Percentiles rank a stretch among this genome's conserved stretches.
phyloP scores from a whole-genome alignment of 352 stramenopile species.

The Blastocystis sp. region DNA sequence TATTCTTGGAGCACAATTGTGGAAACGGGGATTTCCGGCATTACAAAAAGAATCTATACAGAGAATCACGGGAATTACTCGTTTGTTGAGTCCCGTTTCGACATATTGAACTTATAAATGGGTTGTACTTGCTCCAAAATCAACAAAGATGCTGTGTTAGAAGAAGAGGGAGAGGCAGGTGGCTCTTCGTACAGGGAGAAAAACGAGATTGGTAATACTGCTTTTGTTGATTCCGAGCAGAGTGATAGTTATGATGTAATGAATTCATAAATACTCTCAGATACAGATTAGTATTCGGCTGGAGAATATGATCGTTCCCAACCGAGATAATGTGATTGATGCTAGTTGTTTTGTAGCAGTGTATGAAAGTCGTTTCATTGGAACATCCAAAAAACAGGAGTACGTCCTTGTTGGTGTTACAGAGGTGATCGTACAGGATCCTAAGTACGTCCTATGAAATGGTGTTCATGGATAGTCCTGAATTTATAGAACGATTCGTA shows the following conservation, averaged over 20 bases:
- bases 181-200: background rate
- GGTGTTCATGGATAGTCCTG: background rate
- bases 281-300: constrained; percentile 22
- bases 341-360: constrained; percentile 34
- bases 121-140: constrained; percentile 52
- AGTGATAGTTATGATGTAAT: constrained; percentile 22
- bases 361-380: constrained; percentile 20
- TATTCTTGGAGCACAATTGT: background rate
- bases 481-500: constrained; percentile 23
- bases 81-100: background rate
- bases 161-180: background rate
- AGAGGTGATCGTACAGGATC: constrained; percentile 12
- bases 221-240: background rate
- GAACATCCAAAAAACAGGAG: background rate
- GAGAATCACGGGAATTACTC: background rate
- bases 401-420: constrained; percentile 38
- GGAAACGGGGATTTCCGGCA: background rate
- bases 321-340: constrained; percentile 12
- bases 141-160: background rate
- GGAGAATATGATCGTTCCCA: constrained; percentile 27
- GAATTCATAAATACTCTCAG: background rate
- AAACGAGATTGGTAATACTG: constrained; percentile 26
- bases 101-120: background rate
- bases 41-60: background rate
- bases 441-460: background rate